phyloP scores from a whole-genome alignment of 495 filamentous ascomycete species.

The Hyaloscypha bicolor region DNA sequence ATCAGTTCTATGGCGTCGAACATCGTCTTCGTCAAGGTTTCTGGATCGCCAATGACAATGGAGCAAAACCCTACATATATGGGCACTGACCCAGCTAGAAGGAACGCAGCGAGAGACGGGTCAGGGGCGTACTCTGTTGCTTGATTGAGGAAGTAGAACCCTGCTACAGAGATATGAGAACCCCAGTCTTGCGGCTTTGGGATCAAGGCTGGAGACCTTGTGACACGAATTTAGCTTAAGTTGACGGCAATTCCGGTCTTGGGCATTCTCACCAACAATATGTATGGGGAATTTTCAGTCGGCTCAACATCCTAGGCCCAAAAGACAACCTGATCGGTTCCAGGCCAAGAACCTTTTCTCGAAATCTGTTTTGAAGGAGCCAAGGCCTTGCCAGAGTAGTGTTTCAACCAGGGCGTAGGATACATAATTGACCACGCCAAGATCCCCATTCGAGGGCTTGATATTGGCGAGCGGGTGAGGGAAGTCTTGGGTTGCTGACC shows the following conservation, averaged over 20 bases:
- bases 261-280: not conserved
- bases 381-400: too few relatives aligned
- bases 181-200: conserved; percentile 69
- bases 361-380: too few relatives aligned
- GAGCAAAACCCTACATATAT: conserved; percentile 69
- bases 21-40: conserved; percentile 59
- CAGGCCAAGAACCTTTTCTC: too few relatives aligned
- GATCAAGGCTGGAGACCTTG: conserved; percentile 52
- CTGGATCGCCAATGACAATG: conserved; percentile 67
- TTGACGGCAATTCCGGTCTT: not conserved
- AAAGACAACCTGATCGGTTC: too few relatives aligned
- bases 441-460: conserved; percentile 54
- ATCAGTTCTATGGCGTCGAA: conserved; percentile 57
- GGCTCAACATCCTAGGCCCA: too few relatives aligned
- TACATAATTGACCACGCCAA: conserved; percentile 39
- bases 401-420: conserved; percentile 67
- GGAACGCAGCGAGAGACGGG: conserved; percentile 52
- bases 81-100: conserved; percentile 54
- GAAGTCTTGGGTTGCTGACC: conserved; percentile 64
- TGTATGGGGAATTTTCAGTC: not conserved
- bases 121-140: conserved; percentile 55
- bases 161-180: conserved; percentile 57
- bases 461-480: conserved; percentile 73
- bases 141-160: conserved; percentile 54
- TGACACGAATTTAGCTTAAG: not conserved